Percentiles rank a stretch among this genome's conserved stretches.
Conservation (phyloP, 176 grass and related monocot genomes). For the Oropetium thomaeum region DNA sequence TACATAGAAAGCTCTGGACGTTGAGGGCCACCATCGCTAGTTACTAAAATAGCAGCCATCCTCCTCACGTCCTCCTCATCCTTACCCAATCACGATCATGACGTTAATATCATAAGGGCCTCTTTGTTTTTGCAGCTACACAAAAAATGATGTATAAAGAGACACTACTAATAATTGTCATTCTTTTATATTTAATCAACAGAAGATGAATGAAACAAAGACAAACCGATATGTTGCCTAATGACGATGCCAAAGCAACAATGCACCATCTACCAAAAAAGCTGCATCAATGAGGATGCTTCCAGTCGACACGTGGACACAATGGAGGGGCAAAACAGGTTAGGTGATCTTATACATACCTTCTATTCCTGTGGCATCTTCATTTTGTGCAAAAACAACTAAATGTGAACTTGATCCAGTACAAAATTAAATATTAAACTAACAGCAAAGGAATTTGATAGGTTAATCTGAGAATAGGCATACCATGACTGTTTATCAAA, state of each 20-base stretch:
- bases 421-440: constrained; percentile 19
- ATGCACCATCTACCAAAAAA: constrained; percentile 20
- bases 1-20: background rate
- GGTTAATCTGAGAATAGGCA: background rate
- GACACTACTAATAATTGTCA: background rate
- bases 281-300: background rate
- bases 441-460: background rate
- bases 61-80: background rate
- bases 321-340: constrained; percentile 5
- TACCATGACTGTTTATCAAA: background rate
- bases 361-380: background rate
- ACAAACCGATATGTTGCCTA: background rate
- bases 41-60: constrained; percentile 4
- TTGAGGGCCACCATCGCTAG: background rate
- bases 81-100: background rate
- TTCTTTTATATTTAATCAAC: constrained; percentile 16
- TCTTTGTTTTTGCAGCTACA: background rate
- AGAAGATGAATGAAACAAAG: constrained; percentile 24
- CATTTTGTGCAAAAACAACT: background rate
- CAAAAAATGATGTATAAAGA: background rate
- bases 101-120: constrained; percentile 12
- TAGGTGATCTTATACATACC: background rate
- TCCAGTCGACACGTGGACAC: constrained; percentile 6
- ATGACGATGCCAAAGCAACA: constrained; percentile 12
- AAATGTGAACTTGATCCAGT: constrained; percentile 9